Base-by-base conservation (phyloP, 306 rosid genomes). In the Cicer cuneatum region DNA sequence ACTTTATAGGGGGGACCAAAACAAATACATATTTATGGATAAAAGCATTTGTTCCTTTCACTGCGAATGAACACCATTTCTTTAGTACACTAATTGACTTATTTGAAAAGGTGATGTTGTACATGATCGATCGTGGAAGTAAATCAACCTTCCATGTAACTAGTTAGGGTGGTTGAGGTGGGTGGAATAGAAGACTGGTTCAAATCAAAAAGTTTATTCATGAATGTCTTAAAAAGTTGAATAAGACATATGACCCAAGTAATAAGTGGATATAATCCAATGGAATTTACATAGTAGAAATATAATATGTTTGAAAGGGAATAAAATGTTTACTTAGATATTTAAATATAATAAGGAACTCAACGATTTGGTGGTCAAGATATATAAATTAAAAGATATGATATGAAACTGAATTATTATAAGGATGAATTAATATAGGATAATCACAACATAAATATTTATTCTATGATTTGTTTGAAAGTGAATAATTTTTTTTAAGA, bases 1-100 rank as follows among this genome's bases (percentile, higher is more conserved):
- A 66, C 60, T 45, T 35, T 13, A 29, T 15, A 51, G 18, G 64
- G 64, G 49, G 61, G 39, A 52, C 48, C 33, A 52, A 70, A 70
- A 38, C n/a, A 53, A 38, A 70, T 16, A 18, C 19, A 33, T 45
- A 18, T 40, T 56, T 38, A 7, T 21, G 49, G 47, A 29, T 69
- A 16, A 21, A 7, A 16, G 2, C 59, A 10, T 48, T 8, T 40
- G 24, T 40, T 10, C 66, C 37, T 41, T 71, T 56, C 66, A 51
- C 67, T 7, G 14, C 14, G 46, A 61, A 37, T 14, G 24, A 61
- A 37, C 46, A 37, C 11, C 47, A n/a, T 4, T 37, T 37, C 13
- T 33, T 10, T 59, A 24, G 43, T 59, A 13, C 14, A 33, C 65
- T 59, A n/a, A 33, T 8, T 59, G 9, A 16, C 6, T 61, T 61